Evolutionary conservation across 345 rosid species (phyloP).

Genomic region (Ceriops tagal): DNA sequence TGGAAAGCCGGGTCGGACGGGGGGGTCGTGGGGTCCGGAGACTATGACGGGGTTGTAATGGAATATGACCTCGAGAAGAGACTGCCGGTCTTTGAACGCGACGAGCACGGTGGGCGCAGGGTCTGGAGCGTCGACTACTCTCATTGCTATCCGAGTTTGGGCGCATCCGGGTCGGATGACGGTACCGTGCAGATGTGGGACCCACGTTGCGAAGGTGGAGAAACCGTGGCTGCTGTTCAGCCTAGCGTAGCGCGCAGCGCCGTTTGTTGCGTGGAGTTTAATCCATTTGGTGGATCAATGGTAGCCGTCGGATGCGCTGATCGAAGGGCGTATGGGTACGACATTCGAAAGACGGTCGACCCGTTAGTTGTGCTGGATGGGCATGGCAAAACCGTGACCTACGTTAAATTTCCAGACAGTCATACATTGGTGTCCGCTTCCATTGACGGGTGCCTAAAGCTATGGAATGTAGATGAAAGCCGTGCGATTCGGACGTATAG

Average conservation of each 20-base stretch:
- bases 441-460: conserved; percentile 70
- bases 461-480: conserved; percentile 42
- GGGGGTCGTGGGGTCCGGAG: conserved; percentile 70
- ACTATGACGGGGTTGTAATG: conserved; percentile 85
- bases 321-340: conserved; percentile 63
- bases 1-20: conserved; percentile 65
- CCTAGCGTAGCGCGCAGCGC: conserved; percentile 45
- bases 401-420: conserved; percentile 45
- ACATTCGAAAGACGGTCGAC: conserved; percentile 42
- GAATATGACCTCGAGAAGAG: conserved; percentile 71
- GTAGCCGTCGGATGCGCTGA: conserved; percentile 79
- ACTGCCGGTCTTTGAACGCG: conserved; percentile 69
- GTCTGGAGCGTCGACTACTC: conserved; percentile 90
- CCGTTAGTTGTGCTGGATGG: conserved; percentile 51
- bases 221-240: conserved; percentile 41
- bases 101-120: conserved; percentile 89
- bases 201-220: conserved; percentile 47
- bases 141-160: conserved; percentile 37
- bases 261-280: conserved; percentile 76
- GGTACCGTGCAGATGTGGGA: conserved; percentile 95
- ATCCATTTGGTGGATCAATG: conserved; percentile 47
- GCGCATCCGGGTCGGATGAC: conserved; percentile 91
- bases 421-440: conserved; percentile 49
- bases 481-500: conserved; percentile 44
- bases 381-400: conserved; percentile 70